phyloP scores from a whole-genome alignment of 2,329 filamentous ascomycete genomes.

The Metarhizium robertsii region DNA sequence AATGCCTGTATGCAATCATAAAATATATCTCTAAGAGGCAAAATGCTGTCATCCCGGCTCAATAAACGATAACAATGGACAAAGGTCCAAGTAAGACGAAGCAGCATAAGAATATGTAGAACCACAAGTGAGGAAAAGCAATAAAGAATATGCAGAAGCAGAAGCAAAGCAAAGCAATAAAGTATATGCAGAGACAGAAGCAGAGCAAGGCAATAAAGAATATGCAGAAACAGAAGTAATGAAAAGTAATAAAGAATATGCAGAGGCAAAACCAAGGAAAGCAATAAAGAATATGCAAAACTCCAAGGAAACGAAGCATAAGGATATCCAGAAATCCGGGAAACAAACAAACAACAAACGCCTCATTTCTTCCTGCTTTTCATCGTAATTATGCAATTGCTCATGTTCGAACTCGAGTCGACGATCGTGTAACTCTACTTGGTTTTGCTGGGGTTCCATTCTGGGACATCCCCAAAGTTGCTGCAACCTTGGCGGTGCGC shows the following conservation, averaged over 20 bases:
- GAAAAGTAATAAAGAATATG: background rate
- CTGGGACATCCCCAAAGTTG: slow-evolving; percentile 22
- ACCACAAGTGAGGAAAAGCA: background rate
- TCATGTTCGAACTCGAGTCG: slow-evolving; percentile 6
- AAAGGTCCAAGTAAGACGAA: background rate
- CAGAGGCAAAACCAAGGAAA: too few species aligned
- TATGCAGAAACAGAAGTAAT: background rate
- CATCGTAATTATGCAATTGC: background rate
- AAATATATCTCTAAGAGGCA: background rate
- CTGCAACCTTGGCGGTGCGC: slow-evolving; percentile 18
- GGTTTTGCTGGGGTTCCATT: slow-evolving; percentile 26
- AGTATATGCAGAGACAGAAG: background rate
- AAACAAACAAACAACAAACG: background rate
- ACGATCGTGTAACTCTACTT: slow-evolving; percentile 20
- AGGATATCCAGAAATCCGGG: too few species aligned
- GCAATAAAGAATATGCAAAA: background rate
- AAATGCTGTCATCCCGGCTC: background rate
- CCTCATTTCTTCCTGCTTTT: background rate
- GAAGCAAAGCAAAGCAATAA: too few species aligned
- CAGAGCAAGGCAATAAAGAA: background rate
- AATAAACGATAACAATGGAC: background rate
- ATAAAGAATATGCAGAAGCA: background rate
- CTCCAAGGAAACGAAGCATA: too few species aligned
- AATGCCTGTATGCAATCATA: background rate
- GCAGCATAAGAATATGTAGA: background rate